Conservation (phyloP, 495 filamentous ascomycete genomes). For the Penicillium turbatum region DNA sequence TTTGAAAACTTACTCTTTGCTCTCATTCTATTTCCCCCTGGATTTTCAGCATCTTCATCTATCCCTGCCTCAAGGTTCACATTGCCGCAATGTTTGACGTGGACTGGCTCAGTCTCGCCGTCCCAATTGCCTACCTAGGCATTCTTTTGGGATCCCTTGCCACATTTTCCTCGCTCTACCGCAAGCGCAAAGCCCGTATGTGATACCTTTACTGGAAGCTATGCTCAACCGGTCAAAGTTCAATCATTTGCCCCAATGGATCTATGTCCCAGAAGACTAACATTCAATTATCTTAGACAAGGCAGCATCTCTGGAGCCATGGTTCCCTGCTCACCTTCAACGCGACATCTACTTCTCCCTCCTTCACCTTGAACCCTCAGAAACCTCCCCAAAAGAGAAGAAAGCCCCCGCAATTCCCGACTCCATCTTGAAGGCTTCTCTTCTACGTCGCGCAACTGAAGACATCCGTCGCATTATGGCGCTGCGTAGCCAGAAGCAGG, state of each 20-base stretch:
- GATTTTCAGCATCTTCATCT: constrained; percentile 2
- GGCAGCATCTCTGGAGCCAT: constrained; percentile 76
- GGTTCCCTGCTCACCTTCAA: constrained; percentile 86
- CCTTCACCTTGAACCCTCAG: constrained; percentile 72
- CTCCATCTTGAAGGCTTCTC: constrained; percentile 81
- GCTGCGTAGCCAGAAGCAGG: constrained; percentile 77
- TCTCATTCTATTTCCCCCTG: neutral
- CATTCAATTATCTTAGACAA: constrained; percentile 46
- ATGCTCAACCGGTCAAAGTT: neutral
- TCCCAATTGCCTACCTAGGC: constrained; percentile 82
- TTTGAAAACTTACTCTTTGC: neutral
- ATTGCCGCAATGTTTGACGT: constrained; percentile 45
- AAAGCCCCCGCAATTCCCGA: constrained; percentile 74
- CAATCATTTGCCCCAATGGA: neutral
- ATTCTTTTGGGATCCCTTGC: constrained; percentile 82
- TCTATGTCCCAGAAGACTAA: neutral
- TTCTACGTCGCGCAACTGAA: constrained; percentile 82
- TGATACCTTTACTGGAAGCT: constrained; percentile 13
- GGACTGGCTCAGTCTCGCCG: constrained; percentile 73
- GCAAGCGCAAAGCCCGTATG: constrained; percentile 86
- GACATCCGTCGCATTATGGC: constrained; percentile 88
- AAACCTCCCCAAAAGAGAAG: constrained; percentile 52
- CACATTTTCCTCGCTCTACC: constrained; percentile 88
- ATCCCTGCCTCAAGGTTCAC: constrained; percentile 8
- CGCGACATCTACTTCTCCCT: constrained; percentile 93